Conservation (phyloP, 2,329 filamentous ascomycete genomes). For the Phoma sp. region DNA sequence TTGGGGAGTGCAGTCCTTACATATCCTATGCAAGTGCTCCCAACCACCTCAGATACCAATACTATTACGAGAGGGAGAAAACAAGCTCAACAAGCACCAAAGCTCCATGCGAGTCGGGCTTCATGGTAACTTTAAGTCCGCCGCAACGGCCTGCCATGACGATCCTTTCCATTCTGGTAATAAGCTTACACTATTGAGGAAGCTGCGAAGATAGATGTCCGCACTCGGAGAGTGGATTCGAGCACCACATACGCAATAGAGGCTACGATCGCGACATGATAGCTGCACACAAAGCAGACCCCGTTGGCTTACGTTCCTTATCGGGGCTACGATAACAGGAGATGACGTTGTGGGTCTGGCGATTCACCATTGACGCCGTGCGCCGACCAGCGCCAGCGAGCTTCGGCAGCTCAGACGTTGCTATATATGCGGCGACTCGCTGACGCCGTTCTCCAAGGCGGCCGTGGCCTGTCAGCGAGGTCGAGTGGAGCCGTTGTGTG, state of each 20-base stretch:
- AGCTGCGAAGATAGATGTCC: slow-evolving; percentile 14
- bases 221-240: slow-evolving; percentile 2
- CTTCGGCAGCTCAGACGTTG: too few species aligned
- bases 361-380: too few species aligned
- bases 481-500: too few species aligned
- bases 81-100: slow-evolving; percentile 13
- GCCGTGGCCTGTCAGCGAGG: too few species aligned
- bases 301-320: not conserved
- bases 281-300: not conserved
- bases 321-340: not conserved
- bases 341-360: too few species aligned
- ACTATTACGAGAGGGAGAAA: slow-evolving; percentile 15
- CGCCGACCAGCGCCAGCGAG: too few species aligned
- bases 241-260: slow-evolving; percentile 15
- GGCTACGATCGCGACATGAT: slow-evolving; percentile 9
- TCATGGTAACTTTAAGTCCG: slow-evolving; percentile 18
- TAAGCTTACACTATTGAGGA: slow-evolving; percentile 14
- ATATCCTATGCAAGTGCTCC: not conserved
- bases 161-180: slow-evolving; percentile 11
- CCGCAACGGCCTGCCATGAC: slow-evolving; percentile 6
- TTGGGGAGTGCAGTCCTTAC: not conserved
- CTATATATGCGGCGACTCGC: too few species aligned
- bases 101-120: slow-evolving; percentile 4
- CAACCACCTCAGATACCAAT: not conserved
- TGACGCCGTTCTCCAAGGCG: too few species aligned